Evolutionary conservation across 2,329 filamentous ascomycete species (phyloP).

Genomic region (Hypoxylon sp.): DNA sequence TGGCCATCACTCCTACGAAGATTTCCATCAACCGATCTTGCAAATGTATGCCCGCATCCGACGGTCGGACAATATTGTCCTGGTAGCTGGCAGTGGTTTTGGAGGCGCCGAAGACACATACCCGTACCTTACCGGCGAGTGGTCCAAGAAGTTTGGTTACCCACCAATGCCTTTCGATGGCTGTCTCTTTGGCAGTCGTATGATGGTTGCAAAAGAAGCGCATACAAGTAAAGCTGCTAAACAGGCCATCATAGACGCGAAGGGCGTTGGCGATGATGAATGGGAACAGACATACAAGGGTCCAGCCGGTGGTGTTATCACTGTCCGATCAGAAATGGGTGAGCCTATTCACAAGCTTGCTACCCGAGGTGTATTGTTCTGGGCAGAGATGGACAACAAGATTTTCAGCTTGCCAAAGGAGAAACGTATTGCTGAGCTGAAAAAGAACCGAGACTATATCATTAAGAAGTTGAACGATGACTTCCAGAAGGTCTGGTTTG

Average conservation of each 20-base stretch:
- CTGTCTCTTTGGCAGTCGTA: constrained; percentile 89
- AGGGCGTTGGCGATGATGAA: constrained; percentile 83
- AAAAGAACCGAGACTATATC: constrained; percentile 90
- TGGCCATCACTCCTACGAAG: constrained; percentile 94
- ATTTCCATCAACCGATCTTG: constrained; percentile 93
- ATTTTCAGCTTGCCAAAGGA: constrained; percentile 97
- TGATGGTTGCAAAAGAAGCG: constrained; percentile 96
- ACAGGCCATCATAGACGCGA: constrained; percentile 89
- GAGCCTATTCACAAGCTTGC: constrained; percentile 99
- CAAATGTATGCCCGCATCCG: constrained; percentile 93
- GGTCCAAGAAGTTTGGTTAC: constrained; percentile 89
- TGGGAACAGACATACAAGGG: constrained; percentile 97
- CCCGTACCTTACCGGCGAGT: constrained; percentile 89
- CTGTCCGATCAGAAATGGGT: constrained; percentile 98
- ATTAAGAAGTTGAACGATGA: constrained; percentile 97
- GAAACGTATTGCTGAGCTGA: constrained; percentile 88
- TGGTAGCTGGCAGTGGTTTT: constrained; percentile 93
- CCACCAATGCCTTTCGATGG: constrained; percentile 96
- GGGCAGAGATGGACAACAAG: constrained; percentile 99
- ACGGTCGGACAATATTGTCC: constrained; percentile 86
- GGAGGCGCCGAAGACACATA: constrained; percentile 92
- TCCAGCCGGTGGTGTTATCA: constrained; percentile 92
- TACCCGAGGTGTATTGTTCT: constrained; percentile 95
- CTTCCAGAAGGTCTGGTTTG: constrained; percentile 98
- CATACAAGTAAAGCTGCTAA: constrained; percentile 90